Evolutionary conservation across 1,139 yeast genomes (phyloP), one percentile per base, ranked within the genome.

Genomic region (Saccharomycopsis hybrid): DNA sequence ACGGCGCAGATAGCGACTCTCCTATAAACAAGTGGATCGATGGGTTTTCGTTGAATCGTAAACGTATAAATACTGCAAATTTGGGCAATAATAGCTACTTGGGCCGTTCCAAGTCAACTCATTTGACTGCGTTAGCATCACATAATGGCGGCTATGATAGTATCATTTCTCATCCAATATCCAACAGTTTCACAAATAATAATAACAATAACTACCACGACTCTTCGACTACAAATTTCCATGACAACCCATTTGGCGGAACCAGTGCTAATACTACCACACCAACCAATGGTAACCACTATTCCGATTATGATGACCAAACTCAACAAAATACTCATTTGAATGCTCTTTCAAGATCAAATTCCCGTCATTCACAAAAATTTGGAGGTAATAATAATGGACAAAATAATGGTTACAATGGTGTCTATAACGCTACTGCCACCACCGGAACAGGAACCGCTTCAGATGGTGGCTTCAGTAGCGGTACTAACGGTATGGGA

Each of bases 1-100:
- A 85, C 64, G 97, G 92, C 18, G 82, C 85, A 37, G 90, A 84
- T 59, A 85, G 85, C 42, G 80, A 80, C 52, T 77, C 88, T 27
- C 92, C 95, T 41, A 72, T 88, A 24, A 89, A 87, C 63, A 80
- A 84, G 62, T 85, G 85, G 71, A 77, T 92, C 54, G 96, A 89
- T 70, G 84, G 95, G 4, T 87, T 84, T 61, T 68, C 78, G 43
- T 65, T 72, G 46, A 65, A 63, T 52, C 72, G 76, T 35, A 66
- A 72, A 56, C 64, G 59, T 43, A 60, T 62, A 43, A 59, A 58
- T 54, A 38, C 39, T 33, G 55, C 54, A 28, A 50, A 47, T 31
- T n/a, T n/a, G n/a, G n/a, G n/a, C n/a, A n/a, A n/a, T n/a, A 46
- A 35, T 29, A 49, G 51, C 42, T 64, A 76, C 27, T 59, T 70